Conservation (phyloP, 441 rosid genomes). For the Croton laevigatus region DNA sequence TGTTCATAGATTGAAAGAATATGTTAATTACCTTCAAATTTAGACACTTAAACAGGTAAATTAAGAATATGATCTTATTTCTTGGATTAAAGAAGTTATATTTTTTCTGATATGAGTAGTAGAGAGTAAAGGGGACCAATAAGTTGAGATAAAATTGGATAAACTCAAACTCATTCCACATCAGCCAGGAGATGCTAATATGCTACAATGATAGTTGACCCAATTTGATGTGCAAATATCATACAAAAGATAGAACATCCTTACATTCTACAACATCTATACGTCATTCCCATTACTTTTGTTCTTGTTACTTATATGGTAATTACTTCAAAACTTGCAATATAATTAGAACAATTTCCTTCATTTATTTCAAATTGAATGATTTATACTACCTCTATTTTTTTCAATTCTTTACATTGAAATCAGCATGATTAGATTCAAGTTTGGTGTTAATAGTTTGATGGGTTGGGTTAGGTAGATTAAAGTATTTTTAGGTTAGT, state of each 20-base stretch:
- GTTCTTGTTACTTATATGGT: no score
- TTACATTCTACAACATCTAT: constrained; percentile 2
- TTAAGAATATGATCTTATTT: constrained; percentile 14
- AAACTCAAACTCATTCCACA: constrained; percentile 38
- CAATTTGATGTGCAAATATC: background rate
- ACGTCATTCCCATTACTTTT: constrained; percentile 6
- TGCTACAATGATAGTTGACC: constrained; percentile 3
- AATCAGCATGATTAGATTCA: no score
- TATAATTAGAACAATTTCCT: no score
- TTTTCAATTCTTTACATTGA: no score
- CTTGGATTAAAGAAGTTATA: background rate
- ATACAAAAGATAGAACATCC: background rate
- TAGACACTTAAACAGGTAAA: constrained; percentile 1
- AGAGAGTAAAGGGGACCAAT: constrained; percentile 19
- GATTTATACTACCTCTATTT: no score
- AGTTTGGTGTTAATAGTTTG: no score
- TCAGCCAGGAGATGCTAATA: constrained; percentile 28
- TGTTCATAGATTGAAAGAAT: background rate
- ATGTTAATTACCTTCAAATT: background rate
- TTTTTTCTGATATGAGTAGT: no score
- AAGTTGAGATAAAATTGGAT: constrained; percentile 27
- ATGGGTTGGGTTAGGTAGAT: no score
- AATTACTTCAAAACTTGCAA: no score
- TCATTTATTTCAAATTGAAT: no score
- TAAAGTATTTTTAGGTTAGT: no score